Conservation (phyloP, 2,329 filamentous ascomycete genomes). For the Claviceps sorghi region DNA sequence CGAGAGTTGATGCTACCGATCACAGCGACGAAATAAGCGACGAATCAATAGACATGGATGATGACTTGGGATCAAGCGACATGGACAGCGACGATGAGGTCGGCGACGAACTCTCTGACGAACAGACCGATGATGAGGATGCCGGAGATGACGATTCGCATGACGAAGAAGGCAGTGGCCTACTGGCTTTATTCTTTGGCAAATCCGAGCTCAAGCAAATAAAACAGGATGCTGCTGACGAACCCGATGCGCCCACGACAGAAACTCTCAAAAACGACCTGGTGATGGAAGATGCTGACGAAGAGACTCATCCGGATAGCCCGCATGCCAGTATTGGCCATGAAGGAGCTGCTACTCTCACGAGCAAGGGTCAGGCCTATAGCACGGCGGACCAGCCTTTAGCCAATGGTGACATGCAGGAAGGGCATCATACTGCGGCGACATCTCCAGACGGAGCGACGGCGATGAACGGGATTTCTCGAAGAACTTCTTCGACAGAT, state of each 20-base stretch:
- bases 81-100: slow-evolving; percentile 23
- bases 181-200: slow-evolving; percentile 44
- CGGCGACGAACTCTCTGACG: slow-evolving; percentile 22
- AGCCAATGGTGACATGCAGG: neutral
- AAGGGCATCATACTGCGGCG: neutral
- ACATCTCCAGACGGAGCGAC: neutral
- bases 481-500: neutral
- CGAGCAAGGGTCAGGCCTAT: slow-evolving; percentile 15
- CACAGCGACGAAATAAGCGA: slow-evolving; percentile 38
- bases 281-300: slow-evolving; percentile 3
- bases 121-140: slow-evolving; percentile 28
- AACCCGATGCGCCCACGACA: neutral
- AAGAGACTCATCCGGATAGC: neutral
- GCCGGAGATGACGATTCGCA: slow-evolving; percentile 31
- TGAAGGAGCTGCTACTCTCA: slow-evolving; percentile 8
- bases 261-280: slow-evolving; percentile 13
- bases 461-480: neutral
- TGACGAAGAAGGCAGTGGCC: slow-evolving; percentile 26
- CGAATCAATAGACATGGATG: slow-evolving; percentile 55
- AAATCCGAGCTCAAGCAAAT: slow-evolving; percentile 43
- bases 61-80: slow-evolving; percentile 47
- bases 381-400: neutral
- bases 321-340: neutral
- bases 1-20: slow-evolving; percentile 16
- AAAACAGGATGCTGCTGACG: slow-evolving; percentile 23